These are phyloP conservation scores for Brasilioporus rufonigricans DNA, from an alignment of 768 basidiomycete genomes.

Conservation along the genomic window DNA sequence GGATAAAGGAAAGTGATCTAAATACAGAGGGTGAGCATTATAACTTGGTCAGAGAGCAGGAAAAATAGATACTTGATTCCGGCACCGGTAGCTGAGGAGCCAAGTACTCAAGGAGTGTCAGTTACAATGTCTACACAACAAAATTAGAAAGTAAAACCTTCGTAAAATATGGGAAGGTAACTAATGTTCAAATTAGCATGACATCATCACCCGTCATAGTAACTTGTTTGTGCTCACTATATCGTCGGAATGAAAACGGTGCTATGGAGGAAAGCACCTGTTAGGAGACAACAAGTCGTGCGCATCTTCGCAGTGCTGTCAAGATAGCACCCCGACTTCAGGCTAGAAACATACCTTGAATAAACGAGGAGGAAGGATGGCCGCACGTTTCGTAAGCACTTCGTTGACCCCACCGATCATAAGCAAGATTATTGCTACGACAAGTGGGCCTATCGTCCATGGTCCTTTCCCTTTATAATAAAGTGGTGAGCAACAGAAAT, in stretches of 20 bases:
- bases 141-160: conserved; percentile 31
- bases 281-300: conserved; percentile 61
- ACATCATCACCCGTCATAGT: conserved; percentile 18
- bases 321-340: neutral
- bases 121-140: neutral
- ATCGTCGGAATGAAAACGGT: conserved; percentile 52
- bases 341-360: conserved; percentile 37
- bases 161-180: conserved; percentile 76
- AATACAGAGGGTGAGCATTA: neutral
- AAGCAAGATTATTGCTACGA: conserved; percentile 51
- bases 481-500: conserved; percentile 24
- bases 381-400: conserved; percentile 56
- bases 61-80: conserved; percentile 63
- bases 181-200: conserved; percentile 7
- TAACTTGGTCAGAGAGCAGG: neutral
- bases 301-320: conserved; percentile 48
- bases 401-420: conserved; percentile 56
- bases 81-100: conserved; percentile 68
- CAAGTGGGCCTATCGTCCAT: conserved; percentile 49
- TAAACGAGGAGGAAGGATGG: too few species aligned
- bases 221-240: conserved; percentile 16
- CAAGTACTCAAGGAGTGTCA: conserved; percentile 41
- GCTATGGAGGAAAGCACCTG: conserved; percentile 60
- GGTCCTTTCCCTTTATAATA: too few species aligned
- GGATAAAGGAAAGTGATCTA: conserved; percentile 73